A percentile compares a stretch with the other conserved stretches of the same genome.
Evolutionary conservation across 169 alveolate species (phyloP).

Genomic region (Cryptosporidium xiaoi): DNA sequence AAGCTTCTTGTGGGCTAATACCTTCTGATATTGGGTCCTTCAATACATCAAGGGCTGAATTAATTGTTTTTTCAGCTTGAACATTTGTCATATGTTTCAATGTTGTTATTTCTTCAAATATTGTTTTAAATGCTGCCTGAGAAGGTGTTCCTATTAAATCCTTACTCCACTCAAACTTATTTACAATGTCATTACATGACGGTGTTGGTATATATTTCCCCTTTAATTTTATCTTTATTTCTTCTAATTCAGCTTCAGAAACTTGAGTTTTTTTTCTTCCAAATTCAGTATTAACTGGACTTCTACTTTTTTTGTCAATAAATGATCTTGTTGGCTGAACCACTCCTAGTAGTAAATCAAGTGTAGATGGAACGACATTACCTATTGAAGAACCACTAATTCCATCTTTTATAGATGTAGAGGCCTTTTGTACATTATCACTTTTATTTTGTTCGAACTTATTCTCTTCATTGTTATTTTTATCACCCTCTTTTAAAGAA

Average conservation of each 20-base stretch:
- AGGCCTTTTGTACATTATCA: slow-evolving; percentile 38
- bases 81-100: slow-evolving; percentile 50
- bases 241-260: neutral
- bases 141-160: slow-evolving; percentile 51
- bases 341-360: slow-evolving; percentile 53
- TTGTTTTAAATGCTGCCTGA: slow-evolving; percentile 70
- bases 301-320: slow-evolving; percentile 4
- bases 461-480: slow-evolving; percentile 16
- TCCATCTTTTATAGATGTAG: slow-evolving; percentile 50
- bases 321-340: slow-evolving; percentile 59
- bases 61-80: slow-evolving; percentile 69
- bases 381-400: slow-evolving; percentile 16
- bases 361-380: slow-evolving; percentile 41
- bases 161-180: slow-evolving; percentile 66
- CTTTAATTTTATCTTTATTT: neutral
- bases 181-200: slow-evolving; percentile 33
- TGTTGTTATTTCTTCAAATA: slow-evolving; percentile 50
- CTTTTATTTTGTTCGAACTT: neutral
- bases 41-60: slow-evolving; percentile 48
- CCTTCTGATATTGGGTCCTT: slow-evolving; percentile 72
- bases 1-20: slow-evolving; percentile 68
- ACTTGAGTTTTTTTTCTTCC: slow-evolving; percentile 36
- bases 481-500: neutral
- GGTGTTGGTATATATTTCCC: slow-evolving; percentile 62
- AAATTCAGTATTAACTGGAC: slow-evolving; percentile 48